A percentile compares a stretch with the other conserved stretches of the same genome.
Evolutionary conservation across 1,284 basidiomycete species (phyloP).

Genomic region (Neonothopanus nambi): DNA sequence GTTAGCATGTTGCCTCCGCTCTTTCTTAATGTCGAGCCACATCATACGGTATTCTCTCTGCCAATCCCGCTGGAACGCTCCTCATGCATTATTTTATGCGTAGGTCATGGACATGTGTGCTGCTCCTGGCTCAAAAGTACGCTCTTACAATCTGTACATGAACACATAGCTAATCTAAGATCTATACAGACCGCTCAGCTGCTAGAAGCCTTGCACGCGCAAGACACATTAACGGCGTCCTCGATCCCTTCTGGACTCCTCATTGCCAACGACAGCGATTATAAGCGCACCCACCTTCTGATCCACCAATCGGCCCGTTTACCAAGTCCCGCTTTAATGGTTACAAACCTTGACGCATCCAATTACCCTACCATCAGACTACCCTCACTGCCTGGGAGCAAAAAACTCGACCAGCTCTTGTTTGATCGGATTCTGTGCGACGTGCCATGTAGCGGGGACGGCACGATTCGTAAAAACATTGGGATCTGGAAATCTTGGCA

Average conservation of each 20-base stretch:
- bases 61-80: background rate
- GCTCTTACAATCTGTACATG: background rate
- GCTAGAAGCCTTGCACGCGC: conserved; percentile 83
- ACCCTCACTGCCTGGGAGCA: conserved; percentile 29
- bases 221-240: conserved; percentile 59
- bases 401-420: conserved; percentile 48
- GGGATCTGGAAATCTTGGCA: conserved; percentile 96
- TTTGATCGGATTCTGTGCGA: conserved; percentile 97
- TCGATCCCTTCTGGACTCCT: conserved; percentile 78
- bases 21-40: conserved; percentile 91
- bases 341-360: conserved; percentile 95
- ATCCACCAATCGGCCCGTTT: conserved; percentile 97
- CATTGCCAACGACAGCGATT: conserved; percentile 90
- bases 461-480: conserved; percentile 92
- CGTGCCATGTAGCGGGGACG: conserved; percentile 97
- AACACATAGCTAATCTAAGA: background rate
- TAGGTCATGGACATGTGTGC: conserved; percentile 98
- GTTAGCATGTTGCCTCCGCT: conserved; percentile 99
- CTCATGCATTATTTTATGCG: conserved; percentile 8
- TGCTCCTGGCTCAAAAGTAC: conserved; percentile 94
- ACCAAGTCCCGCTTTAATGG: conserved; percentile 90
- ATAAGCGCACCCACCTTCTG: conserved; percentile 94
- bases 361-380: conserved; percentile 79
- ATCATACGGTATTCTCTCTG: conserved; percentile 65
- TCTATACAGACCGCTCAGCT: conserved; percentile 78